Evolutionary conservation across 1,139 yeast species (phyloP).

Genomic region (Meyerozyma elateridarum): DNA sequence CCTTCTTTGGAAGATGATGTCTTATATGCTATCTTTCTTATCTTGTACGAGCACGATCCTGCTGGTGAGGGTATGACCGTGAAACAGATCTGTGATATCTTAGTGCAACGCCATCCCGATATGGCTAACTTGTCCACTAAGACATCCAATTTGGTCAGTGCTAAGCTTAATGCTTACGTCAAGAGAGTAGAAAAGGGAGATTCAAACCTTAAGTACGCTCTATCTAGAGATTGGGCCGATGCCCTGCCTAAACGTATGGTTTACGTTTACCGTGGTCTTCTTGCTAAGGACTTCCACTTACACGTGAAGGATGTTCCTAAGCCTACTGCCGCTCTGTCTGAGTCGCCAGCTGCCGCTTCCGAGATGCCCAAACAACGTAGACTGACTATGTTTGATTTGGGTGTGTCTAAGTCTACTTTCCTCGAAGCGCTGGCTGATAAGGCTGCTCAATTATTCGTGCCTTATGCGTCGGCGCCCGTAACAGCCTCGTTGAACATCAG

Average conservation of each 20-base stretch:
- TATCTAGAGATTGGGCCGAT: conserved; percentile 85
- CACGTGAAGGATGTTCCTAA: conserved; percentile 56
- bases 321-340: conserved; percentile 4
- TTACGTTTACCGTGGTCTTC: conserved; percentile 72
- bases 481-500: conserved; percentile 57
- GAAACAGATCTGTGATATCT: conserved; percentile 73
- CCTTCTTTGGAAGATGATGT: conserved; percentile 71
- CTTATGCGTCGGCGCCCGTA: conserved; percentile 72
- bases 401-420: conserved; percentile 42
- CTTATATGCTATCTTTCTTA: conserved; percentile 65
- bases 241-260: conserved; percentile 87
- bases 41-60: conserved; percentile 62
- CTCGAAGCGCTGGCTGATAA: conserved; percentile 47
- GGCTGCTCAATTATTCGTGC: conserved; percentile 52
- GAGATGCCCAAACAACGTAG: conserved; percentile 35
- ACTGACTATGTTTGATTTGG: conserved; percentile 47
- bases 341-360: conserved; percentile 10
- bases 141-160: conserved; percentile 76
- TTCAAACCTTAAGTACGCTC: conserved; percentile 60
- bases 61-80: conserved; percentile 78
- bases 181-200: conserved; percentile 82
- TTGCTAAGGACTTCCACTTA: conserved; percentile 65
- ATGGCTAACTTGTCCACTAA: conserved; percentile 76
- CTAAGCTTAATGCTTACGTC: conserved; percentile 78
- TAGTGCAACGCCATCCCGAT: conserved; percentile 69